A percentile compares a stretch with the other conserved stretches of the same genome.
Evolutionary conservation across 2,329 filamentous ascomycete species (phyloP).

Genomic region (Alternaria brassicae): DNA sequence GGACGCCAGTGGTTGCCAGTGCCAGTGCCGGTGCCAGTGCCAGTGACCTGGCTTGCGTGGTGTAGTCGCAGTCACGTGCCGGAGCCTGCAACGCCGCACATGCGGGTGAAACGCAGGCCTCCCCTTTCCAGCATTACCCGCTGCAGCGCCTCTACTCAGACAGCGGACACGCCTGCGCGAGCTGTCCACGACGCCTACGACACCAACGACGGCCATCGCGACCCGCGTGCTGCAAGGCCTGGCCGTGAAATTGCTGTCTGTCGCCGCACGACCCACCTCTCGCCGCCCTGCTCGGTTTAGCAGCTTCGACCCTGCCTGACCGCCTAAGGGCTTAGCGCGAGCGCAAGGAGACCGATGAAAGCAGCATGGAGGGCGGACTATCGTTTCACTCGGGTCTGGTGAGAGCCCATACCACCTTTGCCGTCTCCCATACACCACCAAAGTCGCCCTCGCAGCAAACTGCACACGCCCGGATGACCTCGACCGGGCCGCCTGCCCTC

Average conservation of each 20-base stretch:
- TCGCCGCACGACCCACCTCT: slow-evolving; percentile 4
- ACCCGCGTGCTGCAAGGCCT: slow-evolving; percentile 10
- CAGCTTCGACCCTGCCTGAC: slow-evolving; percentile 18
- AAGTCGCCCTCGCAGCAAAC: slow-evolving; percentile 32
- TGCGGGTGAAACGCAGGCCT: slow-evolving; percentile 14
- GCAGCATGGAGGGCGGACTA: slow-evolving; percentile 45
- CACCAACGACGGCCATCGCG: background rate
- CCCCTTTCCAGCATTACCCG: slow-evolving; percentile 31
- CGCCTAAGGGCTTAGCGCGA: slow-evolving; percentile 15
- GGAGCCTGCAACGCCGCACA: slow-evolving; percentile 5
- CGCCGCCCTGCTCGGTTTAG: slow-evolving; percentile 12
- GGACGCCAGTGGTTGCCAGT: background rate
- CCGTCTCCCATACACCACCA: slow-evolving; percentile 23
- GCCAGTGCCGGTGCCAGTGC: too few species aligned
- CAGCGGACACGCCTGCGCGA: slow-evolving; percentile 16
- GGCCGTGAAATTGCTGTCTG: slow-evolving; percentile 4
- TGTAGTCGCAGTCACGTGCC: slow-evolving; percentile 9
- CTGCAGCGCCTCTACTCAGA: background rate
- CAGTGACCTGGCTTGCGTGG: background rate
- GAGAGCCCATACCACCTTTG: slow-evolving; percentile 29
- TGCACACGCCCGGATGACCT: slow-evolving; percentile 44
- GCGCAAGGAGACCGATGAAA: slow-evolving; percentile 38
- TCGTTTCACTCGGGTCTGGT: slow-evolving; percentile 28
- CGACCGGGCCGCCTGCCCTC: slow-evolving; percentile 49
- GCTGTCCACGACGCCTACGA: slow-evolving; percentile 1